Evolutionary conservation across 2,329 filamentous ascomycete species (phyloP).

Genomic region (Coniochaeta sp.): DNA sequence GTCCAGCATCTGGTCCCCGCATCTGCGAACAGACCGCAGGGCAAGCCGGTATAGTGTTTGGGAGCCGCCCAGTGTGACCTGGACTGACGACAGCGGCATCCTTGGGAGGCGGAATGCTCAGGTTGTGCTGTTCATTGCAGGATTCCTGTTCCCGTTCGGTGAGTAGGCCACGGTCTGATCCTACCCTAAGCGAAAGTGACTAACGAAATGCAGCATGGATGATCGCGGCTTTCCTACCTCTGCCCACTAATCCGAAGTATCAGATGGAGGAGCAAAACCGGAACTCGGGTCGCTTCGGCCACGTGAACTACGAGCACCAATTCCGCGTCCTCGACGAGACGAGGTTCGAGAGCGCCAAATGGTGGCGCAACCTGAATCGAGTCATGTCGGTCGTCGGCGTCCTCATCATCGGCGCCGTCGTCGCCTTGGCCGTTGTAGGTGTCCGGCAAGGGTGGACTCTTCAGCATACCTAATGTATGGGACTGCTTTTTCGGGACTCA

Average conservation of each 20-base stretch:
- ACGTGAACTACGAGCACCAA: constrained; percentile 23
- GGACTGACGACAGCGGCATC: constrained; percentile 50
- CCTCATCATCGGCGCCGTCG: constrained; percentile 43
- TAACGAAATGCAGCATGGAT: constrained; percentile 58
- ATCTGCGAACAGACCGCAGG: constrained; percentile 57
- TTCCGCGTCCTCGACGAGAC: constrained; percentile 31
- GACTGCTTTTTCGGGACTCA: background rate
- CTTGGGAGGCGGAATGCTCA: constrained; percentile 66
- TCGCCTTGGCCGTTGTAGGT: constrained; percentile 44
- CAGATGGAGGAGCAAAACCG: constrained; percentile 42
- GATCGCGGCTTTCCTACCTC: constrained; percentile 64
- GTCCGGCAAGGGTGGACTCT: constrained; percentile 39
- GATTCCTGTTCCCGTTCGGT: constrained; percentile 72
- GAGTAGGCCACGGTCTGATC: constrained; percentile 21
- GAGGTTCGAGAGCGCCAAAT: constrained; percentile 43
- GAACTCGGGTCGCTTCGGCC: constrained; percentile 28
- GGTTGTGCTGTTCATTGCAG: constrained; percentile 64
- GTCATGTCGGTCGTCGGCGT: constrained; percentile 50
- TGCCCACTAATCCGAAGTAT: constrained; percentile 50
- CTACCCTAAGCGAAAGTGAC: background rate
- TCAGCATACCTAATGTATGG: background rate
- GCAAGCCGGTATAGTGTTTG: constrained; percentile 55
- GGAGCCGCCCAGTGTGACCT: constrained; percentile 65
- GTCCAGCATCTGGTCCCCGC: constrained; percentile 64
- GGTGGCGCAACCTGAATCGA: constrained; percentile 54